phyloP scores from a whole-genome alignment of 768 basidiomycete genomes.

The Chalciporus sphaerocephalus region DNA sequence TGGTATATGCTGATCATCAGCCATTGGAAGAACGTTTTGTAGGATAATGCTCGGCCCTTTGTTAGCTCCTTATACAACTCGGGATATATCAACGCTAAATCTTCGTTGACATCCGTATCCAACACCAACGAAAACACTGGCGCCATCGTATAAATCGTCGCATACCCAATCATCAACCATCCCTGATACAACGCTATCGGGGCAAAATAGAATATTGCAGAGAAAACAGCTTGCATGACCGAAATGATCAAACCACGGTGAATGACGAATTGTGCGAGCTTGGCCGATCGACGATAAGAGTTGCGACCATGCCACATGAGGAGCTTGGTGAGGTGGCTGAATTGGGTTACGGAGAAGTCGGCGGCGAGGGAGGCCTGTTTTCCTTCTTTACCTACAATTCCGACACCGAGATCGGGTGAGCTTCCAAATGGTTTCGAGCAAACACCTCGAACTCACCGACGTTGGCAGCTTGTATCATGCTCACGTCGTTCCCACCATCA shows the following conservation, averaged over 20 bases:
- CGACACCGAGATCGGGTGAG: constrained; percentile 59
- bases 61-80: constrained; percentile 97
- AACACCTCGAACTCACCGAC: constrained; percentile 63
- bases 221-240: constrained; percentile 96
- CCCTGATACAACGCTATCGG: constrained; percentile 98
- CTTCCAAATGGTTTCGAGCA: background rate
- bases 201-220: constrained; percentile 88
- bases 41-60: constrained; percentile 93
- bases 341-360: constrained; percentile 97
- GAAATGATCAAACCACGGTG: constrained; percentile 96
- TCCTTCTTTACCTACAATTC: constrained; percentile 98
- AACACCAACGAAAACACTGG: constrained; percentile 97
- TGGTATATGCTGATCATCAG: constrained; percentile 96
- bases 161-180: constrained; percentile 96
- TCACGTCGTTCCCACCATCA: constrained; percentile 98
- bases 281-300: constrained; percentile 96
- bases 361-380: constrained; percentile 98
- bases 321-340: constrained; percentile 91
- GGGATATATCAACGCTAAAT: constrained; percentile 91
- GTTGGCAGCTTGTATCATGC: constrained; percentile 99
- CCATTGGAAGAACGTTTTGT: constrained; percentile 99
- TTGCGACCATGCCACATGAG: constrained; percentile 99
- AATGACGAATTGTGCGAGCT: constrained; percentile 97
- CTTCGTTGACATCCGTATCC: constrained; percentile 93
- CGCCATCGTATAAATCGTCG: constrained; percentile 96